Base-by-base conservation (phyloP, 2,329 filamentous ascomycete species). In the Neonectria hederae region DNA sequence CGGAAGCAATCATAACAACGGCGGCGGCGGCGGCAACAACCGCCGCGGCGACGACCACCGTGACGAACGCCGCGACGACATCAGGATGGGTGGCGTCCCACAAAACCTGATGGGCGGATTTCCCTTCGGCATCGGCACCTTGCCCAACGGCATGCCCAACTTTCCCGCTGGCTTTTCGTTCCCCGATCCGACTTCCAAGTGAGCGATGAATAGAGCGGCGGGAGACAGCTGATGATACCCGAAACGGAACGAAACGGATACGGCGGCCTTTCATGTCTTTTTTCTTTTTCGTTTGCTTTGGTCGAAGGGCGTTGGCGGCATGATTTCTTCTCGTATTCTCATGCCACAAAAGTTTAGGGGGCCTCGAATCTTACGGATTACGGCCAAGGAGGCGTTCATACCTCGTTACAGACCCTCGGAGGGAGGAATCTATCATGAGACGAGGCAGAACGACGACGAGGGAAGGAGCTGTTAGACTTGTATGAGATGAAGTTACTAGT, bases 131-230 rank as follows among this genome's bases (percentile, higher is more conserved):
- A 79, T 81, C 46, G 75, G 77, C 32, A 80, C 77, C 9, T 56
- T 81, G 59, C 78, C 79, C 7, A 82, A 80, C 30, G 80, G 80
- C 54, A 82, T 82, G 78, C 80, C 80, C 56, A 78, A 75, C 69
- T 82, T 82, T 62, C 79, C 80, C 4, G 67, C 76, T 10, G 79
- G 78, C 19, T 82, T 81, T 57, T 67, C 74, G 19, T 81, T 81
- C 54, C 79, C 79, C 3, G 78, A 79, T 59, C 77, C 78, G 13
- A 71, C 62, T 62, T 22, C 63, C 45, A 61, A 71, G 22, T 69
- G 65, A 62, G 32, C 54, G 52, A 53, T 65, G 60, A 14, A 38
- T 7, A 24, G 24, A 55, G 51, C 49, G 52, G 56, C 59, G 46
- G 54, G 56, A 43, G 40, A 54, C 51, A 64, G 53, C 35, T 58